A percentile compares a stretch with the other conserved stretches of the same genome.
Conservation (phyloP, 176 grass and related monocot genomes). For the Pontederia crassipes region DNA sequence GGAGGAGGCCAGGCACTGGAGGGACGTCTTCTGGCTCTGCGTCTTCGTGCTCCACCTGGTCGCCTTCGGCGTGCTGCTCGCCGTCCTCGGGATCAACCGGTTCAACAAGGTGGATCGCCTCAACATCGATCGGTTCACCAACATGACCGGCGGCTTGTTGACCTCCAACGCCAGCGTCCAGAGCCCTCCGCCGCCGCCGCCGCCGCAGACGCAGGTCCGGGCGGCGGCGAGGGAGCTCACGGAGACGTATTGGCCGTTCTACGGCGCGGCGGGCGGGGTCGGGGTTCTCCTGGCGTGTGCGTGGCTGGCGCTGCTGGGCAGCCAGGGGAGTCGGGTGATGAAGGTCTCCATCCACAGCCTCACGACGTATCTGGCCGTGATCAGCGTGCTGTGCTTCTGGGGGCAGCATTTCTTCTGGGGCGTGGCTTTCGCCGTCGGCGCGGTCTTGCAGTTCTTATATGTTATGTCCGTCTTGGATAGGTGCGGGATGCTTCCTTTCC, state of each 20-base stretch:
- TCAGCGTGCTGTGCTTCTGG: slow-evolving; percentile 95
- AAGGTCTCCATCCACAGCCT: slow-evolving; percentile 67
- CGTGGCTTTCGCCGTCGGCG: slow-evolving; percentile 69
- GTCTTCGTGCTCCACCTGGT: slow-evolving; percentile 77
- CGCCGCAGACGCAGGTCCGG: slow-evolving; percentile 17
- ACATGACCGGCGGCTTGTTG: slow-evolving; percentile 30
- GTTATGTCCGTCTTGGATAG: slow-evolving; percentile 93
- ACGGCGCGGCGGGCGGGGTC: slow-evolving; percentile 57
- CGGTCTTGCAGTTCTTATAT: slow-evolving; percentile 72
- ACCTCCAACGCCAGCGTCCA: background rate
- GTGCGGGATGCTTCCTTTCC: slow-evolving; percentile 18
- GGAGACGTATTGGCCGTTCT: slow-evolving; percentile 93
- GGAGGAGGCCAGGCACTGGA: slow-evolving; percentile 45
- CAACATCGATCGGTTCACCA: slow-evolving; percentile 75
- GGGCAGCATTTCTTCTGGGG: slow-evolving; percentile 84
- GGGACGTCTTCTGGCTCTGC: slow-evolving; percentile 86
- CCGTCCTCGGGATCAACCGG: slow-evolving; percentile 63
- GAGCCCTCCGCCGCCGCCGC: slow-evolving; percentile 22
- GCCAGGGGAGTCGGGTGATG: slow-evolving; percentile 45
- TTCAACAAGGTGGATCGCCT: slow-evolving; percentile 64
- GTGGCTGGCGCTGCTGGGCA: slow-evolving; percentile 55
- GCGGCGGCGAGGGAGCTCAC: slow-evolving; percentile 40
- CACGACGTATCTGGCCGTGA: slow-evolving; percentile 78
- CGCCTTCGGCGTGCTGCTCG: slow-evolving; percentile 55
- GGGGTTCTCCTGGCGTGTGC: slow-evolving; percentile 51